Conservation (phyloP, 305 asterid genomes). For the Solanum chacoense region DNA sequence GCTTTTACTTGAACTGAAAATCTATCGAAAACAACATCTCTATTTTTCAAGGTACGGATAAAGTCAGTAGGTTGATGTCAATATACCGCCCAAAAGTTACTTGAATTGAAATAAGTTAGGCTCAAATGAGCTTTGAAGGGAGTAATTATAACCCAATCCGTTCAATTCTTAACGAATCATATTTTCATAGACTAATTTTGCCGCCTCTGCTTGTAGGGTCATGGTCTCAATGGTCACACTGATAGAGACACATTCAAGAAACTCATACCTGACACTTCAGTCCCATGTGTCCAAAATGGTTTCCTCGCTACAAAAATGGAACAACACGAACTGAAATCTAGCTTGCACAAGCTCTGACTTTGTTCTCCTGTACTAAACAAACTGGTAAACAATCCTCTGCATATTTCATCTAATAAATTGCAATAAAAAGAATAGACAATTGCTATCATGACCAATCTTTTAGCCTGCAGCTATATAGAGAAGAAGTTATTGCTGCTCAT, state of each 20-base stretch:
- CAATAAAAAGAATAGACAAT: not conserved
- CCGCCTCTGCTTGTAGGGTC: not conserved
- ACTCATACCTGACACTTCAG: constrained; percentile 16
- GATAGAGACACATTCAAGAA: constrained; percentile 5
- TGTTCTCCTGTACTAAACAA: constrained; percentile 18
- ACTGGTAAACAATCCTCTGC: constrained; percentile 12
- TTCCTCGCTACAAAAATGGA: constrained; percentile 20
- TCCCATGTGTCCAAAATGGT: constrained; percentile 14
- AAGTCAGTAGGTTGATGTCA: not conserved
- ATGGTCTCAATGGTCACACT: not conserved
- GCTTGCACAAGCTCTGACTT: not conserved
- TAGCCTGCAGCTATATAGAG: constrained; percentile 7
- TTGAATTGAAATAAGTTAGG: not conserved
- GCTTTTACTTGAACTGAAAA: not conserved
- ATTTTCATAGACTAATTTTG: not conserved
- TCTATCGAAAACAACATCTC: no score
- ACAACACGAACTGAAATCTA: constrained; percentile 14
- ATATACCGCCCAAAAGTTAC: not conserved
- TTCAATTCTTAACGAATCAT: not conserved
- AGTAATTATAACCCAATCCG: no score
- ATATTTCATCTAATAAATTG: not conserved
- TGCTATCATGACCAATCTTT: not conserved
- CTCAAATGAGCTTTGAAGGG: not conserved
- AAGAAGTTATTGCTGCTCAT: constrained; percentile 6
- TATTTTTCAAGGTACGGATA: not conserved